These are phyloP conservation scores for Uronychia binucleata DNA, from an alignment of 73 alveolate species.

Conservation along the genomic window DNA sequence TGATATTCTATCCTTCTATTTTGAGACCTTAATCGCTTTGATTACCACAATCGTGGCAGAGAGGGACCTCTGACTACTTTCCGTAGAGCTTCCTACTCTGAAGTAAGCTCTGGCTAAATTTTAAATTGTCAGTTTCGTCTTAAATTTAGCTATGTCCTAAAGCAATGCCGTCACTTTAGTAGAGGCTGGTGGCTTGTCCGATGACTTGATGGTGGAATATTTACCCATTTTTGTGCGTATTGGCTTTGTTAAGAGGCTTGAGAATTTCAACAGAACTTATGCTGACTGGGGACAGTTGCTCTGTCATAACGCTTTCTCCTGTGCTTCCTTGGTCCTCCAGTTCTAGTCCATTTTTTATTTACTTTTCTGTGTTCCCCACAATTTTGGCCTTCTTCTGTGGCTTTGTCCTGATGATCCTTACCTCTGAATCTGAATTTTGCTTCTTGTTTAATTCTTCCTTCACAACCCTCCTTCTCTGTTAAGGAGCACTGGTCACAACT, in stretches of 20 bases:
- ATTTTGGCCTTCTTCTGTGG: neutral
- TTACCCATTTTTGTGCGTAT: no score
- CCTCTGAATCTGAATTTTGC: neutral
- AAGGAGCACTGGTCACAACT: neutral
- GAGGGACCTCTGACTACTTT: neutral
- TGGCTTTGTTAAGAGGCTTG: neutral
- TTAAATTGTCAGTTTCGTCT: no score
- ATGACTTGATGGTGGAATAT: no score
- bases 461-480: neutral
- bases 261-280: neutral
- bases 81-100: neutral
- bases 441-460: neutral
- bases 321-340: neutral
- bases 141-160: no score
- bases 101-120: neutral
- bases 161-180: no score
- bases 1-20: neutral
- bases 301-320: neutral
- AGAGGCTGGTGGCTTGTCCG: no score
- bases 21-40: neutral
- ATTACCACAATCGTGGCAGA: no score
- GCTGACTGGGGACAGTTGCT: neutral
- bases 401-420: neutral
- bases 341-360: neutral
- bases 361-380: neutral